Evolutionary conservation across 1,284 basidiomycete species (phyloP).

Genomic region (Ganoderma resinaceum): DNA sequence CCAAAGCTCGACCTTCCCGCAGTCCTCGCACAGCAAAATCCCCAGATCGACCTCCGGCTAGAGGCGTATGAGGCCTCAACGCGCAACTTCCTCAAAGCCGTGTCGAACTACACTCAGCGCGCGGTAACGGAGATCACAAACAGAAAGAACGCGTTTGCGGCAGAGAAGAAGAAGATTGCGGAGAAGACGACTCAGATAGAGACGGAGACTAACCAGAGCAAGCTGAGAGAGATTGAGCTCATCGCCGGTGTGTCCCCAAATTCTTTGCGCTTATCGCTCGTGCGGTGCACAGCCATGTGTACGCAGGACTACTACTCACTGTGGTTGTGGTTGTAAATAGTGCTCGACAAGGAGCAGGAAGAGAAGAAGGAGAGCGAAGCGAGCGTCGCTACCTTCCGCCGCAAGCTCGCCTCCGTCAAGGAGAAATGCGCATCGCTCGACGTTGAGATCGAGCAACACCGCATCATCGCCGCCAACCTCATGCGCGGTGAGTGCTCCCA

Average conservation of each 20-base stretch:
- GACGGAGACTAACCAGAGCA: slow-evolving; percentile 72
- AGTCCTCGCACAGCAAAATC: slow-evolving; percentile 60
- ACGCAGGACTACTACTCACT: neutral
- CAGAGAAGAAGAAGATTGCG: slow-evolving; percentile 63
- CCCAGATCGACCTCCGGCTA: slow-evolving; percentile 70
- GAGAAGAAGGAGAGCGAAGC: slow-evolving; percentile 75
- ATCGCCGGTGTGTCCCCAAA: slow-evolving; percentile 58
- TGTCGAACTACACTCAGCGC: slow-evolving; percentile 70
- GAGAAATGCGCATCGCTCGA: slow-evolving; percentile 67
- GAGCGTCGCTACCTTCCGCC: slow-evolving; percentile 63
- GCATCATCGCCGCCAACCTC: slow-evolving; percentile 61
- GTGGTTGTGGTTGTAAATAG: slow-evolving; percentile 42
- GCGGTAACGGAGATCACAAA: slow-evolving; percentile 69
- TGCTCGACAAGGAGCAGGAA: slow-evolving; percentile 70
- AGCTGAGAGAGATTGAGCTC: slow-evolving; percentile 75
- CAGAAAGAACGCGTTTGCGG: slow-evolving; percentile 58
- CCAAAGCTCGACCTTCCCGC: slow-evolving; percentile 69
- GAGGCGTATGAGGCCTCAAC: slow-evolving; percentile 69
- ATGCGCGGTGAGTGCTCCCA: slow-evolving; percentile 56
- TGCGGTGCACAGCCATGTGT: too few relatives aligned
- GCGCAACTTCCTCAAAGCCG: slow-evolving; percentile 71
- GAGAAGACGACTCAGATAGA: slow-evolving; percentile 67
- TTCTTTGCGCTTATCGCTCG: too few relatives aligned
- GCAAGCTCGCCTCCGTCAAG: slow-evolving; percentile 64
- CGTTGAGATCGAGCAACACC: slow-evolving; percentile 74